These are phyloP conservation scores for Melaleuca quinquenervia DNA, from an alignment of 345 rosid genomes.

Conservation along the genomic window DNA sequence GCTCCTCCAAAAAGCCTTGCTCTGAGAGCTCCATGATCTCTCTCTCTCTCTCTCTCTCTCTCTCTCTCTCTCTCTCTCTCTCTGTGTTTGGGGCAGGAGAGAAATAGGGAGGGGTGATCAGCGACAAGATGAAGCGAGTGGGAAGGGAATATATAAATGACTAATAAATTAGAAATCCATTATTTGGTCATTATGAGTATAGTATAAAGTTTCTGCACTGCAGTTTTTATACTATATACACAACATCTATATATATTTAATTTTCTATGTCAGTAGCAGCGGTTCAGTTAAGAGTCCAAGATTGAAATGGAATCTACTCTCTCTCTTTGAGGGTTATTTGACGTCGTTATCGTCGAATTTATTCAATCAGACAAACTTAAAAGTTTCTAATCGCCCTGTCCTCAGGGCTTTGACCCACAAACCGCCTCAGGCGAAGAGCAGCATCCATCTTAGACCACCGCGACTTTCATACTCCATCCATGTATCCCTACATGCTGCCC, in stretches of 20 bases:
- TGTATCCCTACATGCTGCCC: background rate
- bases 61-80: constrained; percentile 1
- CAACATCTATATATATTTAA: background rate
- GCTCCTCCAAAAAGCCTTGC: constrained; percentile 63
- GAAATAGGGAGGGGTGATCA: background rate
- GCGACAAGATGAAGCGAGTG: background rate
- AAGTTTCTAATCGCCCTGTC: constrained; percentile 2
- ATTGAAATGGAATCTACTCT: constrained; percentile 30
- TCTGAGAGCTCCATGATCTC: constrained; percentile 52
- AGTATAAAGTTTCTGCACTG: background rate
- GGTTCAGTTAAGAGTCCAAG: background rate
- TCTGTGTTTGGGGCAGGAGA: background rate
- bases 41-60: constrained; percentile 3
- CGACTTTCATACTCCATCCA: background rate
- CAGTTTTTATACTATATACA: background rate
- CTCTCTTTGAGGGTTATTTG: constrained; percentile 12
- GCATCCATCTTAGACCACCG: background rate
- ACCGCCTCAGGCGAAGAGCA: constrained; percentile 13
- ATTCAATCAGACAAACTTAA: constrained; percentile 21
- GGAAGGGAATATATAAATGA: background rate
- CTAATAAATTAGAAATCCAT: background rate
- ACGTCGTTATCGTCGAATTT: constrained; percentile 25
- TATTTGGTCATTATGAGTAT: background rate
- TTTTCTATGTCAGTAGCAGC: background rate
- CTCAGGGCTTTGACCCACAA: constrained; percentile 31